Base-by-base conservation (phyloP, 441 rosid genomes). In the Populus hybrid region DNA sequence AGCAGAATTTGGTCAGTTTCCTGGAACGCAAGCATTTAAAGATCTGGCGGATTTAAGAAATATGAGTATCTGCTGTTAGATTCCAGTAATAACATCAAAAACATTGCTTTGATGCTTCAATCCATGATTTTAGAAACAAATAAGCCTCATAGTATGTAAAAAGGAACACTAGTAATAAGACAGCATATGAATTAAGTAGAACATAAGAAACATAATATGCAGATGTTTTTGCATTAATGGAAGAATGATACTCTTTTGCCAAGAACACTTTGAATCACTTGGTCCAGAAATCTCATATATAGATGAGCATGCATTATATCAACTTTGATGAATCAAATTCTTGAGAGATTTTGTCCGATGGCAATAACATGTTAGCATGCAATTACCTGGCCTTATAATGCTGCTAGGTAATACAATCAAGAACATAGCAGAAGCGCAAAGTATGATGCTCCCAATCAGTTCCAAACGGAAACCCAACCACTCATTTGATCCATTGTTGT, bases 381-480 rank as follows among this genome's bases (percentile, higher is more conserved):
- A 67, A n/a, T 72, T 88, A 95, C 99, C 99, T 82, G 99, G 99
- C 83, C 79, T 89, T 76, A 95, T 87, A 7, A 95, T 82, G 81
- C 81, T 90, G 87, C 96, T 89, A 16, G 99, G 99, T 72, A 95
- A 85, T 75, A 92, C 38, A 59, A 95, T 91, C 94, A 95, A 86
- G 86, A 95, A 93, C 87, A 91, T 32, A 76, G 98, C 90, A 38
- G 99, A 91, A 72, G 85, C 32, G 83, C 99, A 93, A 70, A 95
- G 97, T 35, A 90, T 85, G 83, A 89, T 65, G 83, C 95, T 95
- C 67, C 99, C 99, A 11, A 93, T 79, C 61, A 95, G 85, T 79
- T 95, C 99, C 84, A 95, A 82, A n/a, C 99, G 95, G 81, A 95
- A 91, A 8, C 98, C 99, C 67, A 95, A 82, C 99, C 99, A 95